Evolutionary conservation across 2,329 filamentous ascomycete species (phyloP).

Genomic region (Paraconiothyrium sp.): DNA sequence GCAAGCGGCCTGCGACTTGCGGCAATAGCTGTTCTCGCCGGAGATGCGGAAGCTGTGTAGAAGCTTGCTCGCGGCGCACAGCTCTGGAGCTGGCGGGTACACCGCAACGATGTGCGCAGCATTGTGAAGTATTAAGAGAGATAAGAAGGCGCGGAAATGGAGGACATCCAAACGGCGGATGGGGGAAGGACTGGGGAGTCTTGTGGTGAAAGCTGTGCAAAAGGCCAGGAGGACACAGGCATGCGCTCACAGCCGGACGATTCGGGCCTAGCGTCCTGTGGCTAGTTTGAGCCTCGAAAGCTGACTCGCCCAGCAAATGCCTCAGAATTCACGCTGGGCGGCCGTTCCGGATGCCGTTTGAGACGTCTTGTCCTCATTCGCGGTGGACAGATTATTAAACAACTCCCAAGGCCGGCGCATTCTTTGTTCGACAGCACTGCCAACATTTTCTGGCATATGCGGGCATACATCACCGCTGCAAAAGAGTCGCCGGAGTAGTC

Average conservation of each 20-base stretch:
- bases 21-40: constrained; percentile 53
- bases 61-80: constrained; percentile 57
- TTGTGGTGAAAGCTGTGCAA: constrained; percentile 26
- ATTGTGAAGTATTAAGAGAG: constrained; percentile 60
- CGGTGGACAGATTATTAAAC: background rate
- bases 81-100: constrained; percentile 71
- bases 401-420: background rate
- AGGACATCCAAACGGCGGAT: constrained; percentile 44
- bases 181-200: constrained; percentile 30
- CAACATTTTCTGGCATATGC: background rate
- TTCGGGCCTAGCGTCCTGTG: constrained; percentile 30
- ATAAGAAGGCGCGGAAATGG: constrained; percentile 30
- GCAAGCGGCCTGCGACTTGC: constrained; percentile 60
- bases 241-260: constrained; percentile 28
- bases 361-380: constrained; percentile 10
- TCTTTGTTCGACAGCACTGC: background rate
- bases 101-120: constrained; percentile 75
- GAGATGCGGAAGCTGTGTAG: constrained; percentile 50
- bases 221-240: constrained; percentile 26
- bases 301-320: constrained; percentile 33
- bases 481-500: background rate
- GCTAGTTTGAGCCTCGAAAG: constrained; percentile 14
- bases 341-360: constrained; percentile 5
- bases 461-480: constrained; percentile 1
- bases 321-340: constrained; percentile 27